Evolutionary conservation across 2,329 filamentous ascomycete species (phyloP), one percentile per base, ranked within the genome.

Genomic region (Periconia sp.): DNA sequence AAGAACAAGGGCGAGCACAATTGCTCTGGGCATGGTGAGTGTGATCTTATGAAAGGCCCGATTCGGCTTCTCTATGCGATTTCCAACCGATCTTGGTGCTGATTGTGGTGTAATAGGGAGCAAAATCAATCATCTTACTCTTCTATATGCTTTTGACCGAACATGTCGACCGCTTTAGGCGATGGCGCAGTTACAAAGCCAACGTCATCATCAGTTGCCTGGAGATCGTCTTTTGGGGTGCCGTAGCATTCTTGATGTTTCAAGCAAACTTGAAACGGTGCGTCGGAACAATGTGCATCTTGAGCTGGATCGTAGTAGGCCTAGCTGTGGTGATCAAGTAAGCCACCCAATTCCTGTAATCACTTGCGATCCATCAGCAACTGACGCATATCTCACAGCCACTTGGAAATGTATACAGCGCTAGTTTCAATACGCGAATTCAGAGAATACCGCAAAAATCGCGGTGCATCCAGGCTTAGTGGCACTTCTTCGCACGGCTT

Each of bases 201-300:
- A 66, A 73, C 50, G 50, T 60, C 4, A 70, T 75, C 24, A 58
- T 76, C 41, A 73, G 72, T 54, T 58, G 48, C 32, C 53, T 76
- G 12, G 73, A 77, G 48, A 49, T 71, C 11, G 58, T 75, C 11
- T 75, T 75, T 50, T 76, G 74, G 73, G 59, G 60, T 12, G 67
- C 61, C 4, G 66, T 72, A 6, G 52, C 67, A 4, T 61, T 69
- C 25, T 36, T 73, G 3, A 40, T 50, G 11, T 47, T 62, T 8
- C 46, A 53, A 16, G 54, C 40, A 18, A 61, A 61, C 23, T 13
- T 56, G 13, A 36, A 43, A 3, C 36, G 16, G 11, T 62, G 59
- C 37, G 29, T 9, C 3, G 57, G 59, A 8, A 41, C 43, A 4
- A 43, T 25, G 5, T 62, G 59, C 32, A 32, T 23, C n/a, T 34